Evolutionary conservation across 441 rosid species (phyloP).

Genomic region (Euphorbia celastroides): DNA sequence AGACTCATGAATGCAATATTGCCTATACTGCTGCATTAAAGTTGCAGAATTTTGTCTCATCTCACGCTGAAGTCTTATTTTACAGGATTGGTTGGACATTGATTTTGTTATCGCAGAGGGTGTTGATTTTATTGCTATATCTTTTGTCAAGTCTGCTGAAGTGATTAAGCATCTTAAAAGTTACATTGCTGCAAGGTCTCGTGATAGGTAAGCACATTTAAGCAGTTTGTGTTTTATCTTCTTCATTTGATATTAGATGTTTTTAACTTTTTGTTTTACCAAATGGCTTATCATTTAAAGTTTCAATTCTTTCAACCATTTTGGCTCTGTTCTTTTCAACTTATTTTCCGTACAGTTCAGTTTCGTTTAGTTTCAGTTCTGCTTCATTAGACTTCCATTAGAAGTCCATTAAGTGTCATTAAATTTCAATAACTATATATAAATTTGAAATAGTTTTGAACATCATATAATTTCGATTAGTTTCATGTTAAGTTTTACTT

Average conservation of each 20-base stretch:
- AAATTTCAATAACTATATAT: too few relatives aligned
- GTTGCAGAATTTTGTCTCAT: not conserved
- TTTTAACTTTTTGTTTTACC: too few relatives aligned
- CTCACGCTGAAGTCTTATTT: conserved; percentile 1
- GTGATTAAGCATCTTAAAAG: conserved; percentile 47
- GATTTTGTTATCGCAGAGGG: conserved; percentile 65
- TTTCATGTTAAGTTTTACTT: too few relatives aligned
- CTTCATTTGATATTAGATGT: not conserved
- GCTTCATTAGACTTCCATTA: too few relatives aligned
- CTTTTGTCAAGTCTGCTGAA: conserved; percentile 57
- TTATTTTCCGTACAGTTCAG: too few relatives aligned
- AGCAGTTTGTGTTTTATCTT: not conserved
- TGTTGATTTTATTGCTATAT: conserved; percentile 62
- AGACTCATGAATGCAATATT: not conserved
- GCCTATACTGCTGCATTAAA: conserved; percentile 9
- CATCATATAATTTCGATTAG: too few relatives aligned
- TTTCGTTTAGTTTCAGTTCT: too few relatives aligned
- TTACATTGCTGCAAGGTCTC: conserved; percentile 46
- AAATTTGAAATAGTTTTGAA: too few relatives aligned
- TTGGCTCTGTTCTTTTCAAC: too few relatives aligned
- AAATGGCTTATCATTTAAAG: too few relatives aligned
- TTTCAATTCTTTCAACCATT: too few relatives aligned
- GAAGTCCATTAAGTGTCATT: too few relatives aligned
- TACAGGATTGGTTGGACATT: conserved; percentile 70
- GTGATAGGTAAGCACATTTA: conserved; percentile 38